phyloP scores from a whole-genome alignment of 768 basidiomycete species.

The Heimioporus sp. region DNA sequence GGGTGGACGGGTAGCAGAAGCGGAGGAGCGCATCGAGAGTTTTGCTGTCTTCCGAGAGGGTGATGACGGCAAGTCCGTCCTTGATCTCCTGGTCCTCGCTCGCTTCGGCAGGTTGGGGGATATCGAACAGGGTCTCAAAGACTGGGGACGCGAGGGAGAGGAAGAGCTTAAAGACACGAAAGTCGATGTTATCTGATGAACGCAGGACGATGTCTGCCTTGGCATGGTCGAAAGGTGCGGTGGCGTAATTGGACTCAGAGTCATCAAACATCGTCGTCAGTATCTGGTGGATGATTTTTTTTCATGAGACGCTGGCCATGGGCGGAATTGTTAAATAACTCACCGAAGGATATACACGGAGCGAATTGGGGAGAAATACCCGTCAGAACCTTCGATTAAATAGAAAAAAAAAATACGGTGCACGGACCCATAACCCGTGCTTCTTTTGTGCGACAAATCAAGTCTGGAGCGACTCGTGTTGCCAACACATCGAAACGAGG shows the following conservation, averaged over 20 bases:
- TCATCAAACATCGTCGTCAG: not conserved
- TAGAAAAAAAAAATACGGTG: too few relatives aligned
- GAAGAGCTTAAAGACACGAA: conserved; percentile 30
- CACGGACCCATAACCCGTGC: too few relatives aligned
- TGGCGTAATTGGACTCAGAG: conserved; percentile 2
- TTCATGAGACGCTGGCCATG: too few relatives aligned
- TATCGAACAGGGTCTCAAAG: conserved; percentile 31
- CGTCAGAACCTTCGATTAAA: too few relatives aligned
- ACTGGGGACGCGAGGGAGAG: conserved; percentile 32
- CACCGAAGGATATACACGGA: too few relatives aligned
- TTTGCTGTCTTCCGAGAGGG: conserved; percentile 19
- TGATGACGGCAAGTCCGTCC: conserved; percentile 14
- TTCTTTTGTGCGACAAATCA: too few relatives aligned
- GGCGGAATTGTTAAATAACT: too few relatives aligned
- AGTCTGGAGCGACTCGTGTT: too few relatives aligned
- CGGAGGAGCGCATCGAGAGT: conserved; percentile 20
- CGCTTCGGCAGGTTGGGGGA: conserved; percentile 22
- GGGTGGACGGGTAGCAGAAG: conserved; percentile 22
- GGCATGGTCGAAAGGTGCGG: conserved; percentile 17
- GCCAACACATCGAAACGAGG: too few relatives aligned
- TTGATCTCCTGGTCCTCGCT: conserved; percentile 8
- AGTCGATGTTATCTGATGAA: conserved; percentile 25
- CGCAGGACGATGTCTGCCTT: conserved; percentile 23
- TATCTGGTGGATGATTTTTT: not conserved
- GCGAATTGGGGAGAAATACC: too few relatives aligned